Base-by-base conservation (phyloP, 768 basidiomycete genomes). In the Pleurotus citrinopileatus region DNA sequence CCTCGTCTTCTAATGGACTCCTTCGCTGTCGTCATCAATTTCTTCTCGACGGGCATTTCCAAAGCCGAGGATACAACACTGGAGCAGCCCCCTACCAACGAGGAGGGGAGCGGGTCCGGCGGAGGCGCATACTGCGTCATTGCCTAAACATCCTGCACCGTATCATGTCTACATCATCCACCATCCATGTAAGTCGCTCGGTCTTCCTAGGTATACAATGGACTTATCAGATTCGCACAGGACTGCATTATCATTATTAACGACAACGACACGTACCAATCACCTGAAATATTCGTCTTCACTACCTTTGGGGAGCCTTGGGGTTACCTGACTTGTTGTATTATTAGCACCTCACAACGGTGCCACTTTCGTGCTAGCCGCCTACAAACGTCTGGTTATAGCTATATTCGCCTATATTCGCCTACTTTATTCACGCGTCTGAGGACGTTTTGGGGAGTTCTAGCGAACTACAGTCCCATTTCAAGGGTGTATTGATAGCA, bases 71-170 rank as follows among this genome's bases (percentile, higher is more conserved):
- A 47, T n/a, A 47, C 27, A 4, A 29, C 45, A 12, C 15, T 47
- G 45, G 45, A 47, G 25, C 45, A 47, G 26, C 45, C 45, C 15
- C 45, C 45, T 17, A 47, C 25, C 27, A 47, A 47, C 25, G 45
- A 47, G 27, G 45, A 47, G 26, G 45, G 27, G 8, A 28, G 45
- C 10, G 45, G 45, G 28, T 27, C 15, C 13, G 45, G 45, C 3
- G 45, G 45, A 47, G 45, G 45, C 22, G 45, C 45, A 9, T 47
- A 47, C 45, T 47, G 45, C 25, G 25, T 47, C 45, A n/a, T 47
- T 20, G 45, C 45, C 45, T 47, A 32, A 47, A 44, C 45, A 6
- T 29, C 28, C 28, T 26, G 45, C 20, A 25, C 22, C 45, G n/a
- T n/a, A n/a, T n/a, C n/a, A n/a, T n/a, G n/a, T n/a, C 9, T 12